Percentiles rank a stretch among this genome's conserved stretches.
Evolutionary conservation across 2,329 filamentous ascomycete genomes (phyloP).

Genomic region (Claviceps sp.): DNA sequence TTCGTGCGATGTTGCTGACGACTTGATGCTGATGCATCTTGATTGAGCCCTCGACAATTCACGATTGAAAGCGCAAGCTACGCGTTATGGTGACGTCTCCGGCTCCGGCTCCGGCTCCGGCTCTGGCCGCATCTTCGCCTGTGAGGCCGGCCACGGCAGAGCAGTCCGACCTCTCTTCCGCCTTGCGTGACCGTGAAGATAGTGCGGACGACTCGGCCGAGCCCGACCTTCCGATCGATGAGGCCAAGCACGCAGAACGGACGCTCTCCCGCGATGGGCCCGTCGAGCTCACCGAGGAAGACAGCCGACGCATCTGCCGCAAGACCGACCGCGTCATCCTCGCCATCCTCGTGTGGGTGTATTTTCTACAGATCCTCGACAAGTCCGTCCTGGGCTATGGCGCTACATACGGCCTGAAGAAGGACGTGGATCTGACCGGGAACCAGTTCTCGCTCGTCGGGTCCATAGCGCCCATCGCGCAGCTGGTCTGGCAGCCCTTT

Average conservation of each 20-base stretch:
- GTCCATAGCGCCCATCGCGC: constrained; percentile 44
- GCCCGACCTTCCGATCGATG: no score
- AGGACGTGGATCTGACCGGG: constrained; percentile 35
- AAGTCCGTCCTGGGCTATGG: constrained; percentile 44
- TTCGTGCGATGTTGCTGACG: no score
- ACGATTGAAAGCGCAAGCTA: no score
- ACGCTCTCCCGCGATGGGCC: not conserved
- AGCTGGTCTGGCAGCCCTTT: constrained; percentile 47
- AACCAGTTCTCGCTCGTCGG: constrained; percentile 44
- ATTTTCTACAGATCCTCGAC: constrained; percentile 46
- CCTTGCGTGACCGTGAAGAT: no score
- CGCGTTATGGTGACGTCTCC: no score
- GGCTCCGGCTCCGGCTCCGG: no score
- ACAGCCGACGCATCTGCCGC: constrained; percentile 33
- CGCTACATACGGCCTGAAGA: constrained; percentile 39
- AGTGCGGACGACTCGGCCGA: no score
- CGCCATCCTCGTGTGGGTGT: constrained; percentile 40
- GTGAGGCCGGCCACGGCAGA: no score
- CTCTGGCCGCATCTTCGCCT: no score
- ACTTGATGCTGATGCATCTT: no score
- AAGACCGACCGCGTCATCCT: constrained; percentile 51
- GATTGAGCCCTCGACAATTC: no score
- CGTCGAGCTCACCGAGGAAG: constrained; percentile 9
- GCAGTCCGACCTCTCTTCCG: no score
- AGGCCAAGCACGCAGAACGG: not conserved